Evolutionary conservation across 192 early-diverging fungal species (phyloP).

Genomic region (Gaertneriomyces sp.): DNA sequence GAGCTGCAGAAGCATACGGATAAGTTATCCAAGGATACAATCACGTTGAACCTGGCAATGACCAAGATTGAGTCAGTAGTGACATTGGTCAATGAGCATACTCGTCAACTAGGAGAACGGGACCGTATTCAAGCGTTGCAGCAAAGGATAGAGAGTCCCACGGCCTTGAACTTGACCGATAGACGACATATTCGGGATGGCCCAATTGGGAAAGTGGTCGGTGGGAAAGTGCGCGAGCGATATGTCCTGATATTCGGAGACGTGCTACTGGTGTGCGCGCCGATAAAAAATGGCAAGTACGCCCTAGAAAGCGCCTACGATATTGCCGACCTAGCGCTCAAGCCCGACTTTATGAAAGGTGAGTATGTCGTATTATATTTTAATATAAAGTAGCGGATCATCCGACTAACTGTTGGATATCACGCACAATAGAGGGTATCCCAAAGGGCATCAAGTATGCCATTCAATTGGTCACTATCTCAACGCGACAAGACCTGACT

Average conservation of each 20-base stretch:
- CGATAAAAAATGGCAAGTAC: constrained; percentile 33
- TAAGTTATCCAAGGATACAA: constrained; percentile 46
- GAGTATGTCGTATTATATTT: not conserved
- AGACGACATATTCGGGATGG: constrained; percentile 51
- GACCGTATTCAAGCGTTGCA: constrained; percentile 41
- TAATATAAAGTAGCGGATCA: too few relatives aligned
- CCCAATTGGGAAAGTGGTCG: constrained; percentile 18
- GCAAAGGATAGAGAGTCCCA: constrained; percentile 40
- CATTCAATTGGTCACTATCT: constrained; percentile 19
- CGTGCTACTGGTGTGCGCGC: constrained; percentile 46
- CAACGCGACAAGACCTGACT: constrained; percentile 6
- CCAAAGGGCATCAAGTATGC: constrained; percentile 30
- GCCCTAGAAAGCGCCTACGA: constrained; percentile 34
- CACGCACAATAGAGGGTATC: constrained; percentile 9
- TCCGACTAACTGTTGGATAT: too few relatives aligned
- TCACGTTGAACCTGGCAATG: constrained; percentile 38
- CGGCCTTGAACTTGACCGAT: constrained; percentile 38
- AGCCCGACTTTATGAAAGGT: constrained; percentile 29
- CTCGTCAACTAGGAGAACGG: constrained; percentile 45
- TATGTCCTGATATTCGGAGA: constrained; percentile 50
- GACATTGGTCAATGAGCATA: constrained; percentile 51
- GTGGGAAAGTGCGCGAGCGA: constrained; percentile 46
- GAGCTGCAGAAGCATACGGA: constrained; percentile 52
- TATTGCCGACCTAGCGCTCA: constrained; percentile 32
- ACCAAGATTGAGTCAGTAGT: constrained; percentile 56